Conservation (phyloP, 225 moss, liverwort and hornwort species). For the Physcomitrium patens region DNA sequence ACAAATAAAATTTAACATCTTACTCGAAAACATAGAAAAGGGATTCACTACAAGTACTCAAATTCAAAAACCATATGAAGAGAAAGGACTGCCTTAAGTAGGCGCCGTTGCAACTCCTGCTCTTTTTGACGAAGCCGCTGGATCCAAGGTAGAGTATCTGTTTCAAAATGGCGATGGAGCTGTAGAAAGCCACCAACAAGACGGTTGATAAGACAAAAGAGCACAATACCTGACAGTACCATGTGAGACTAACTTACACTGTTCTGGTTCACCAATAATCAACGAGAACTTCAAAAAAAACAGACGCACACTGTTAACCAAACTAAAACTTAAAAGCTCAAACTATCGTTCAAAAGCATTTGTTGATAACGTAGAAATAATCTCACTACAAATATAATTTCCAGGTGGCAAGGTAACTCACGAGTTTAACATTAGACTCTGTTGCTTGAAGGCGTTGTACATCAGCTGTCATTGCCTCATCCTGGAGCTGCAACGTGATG, state of each 20-base stretch:
- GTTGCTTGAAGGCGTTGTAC: conserved; percentile 89
- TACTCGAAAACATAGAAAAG: not conserved
- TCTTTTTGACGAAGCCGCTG: conserved; percentile 90
- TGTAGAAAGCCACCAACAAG: conserved; percentile 30
- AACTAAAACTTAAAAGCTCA: not conserved
- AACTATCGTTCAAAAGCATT: not conserved
- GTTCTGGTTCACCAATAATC: not conserved
- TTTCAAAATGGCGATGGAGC: conserved; percentile 97
- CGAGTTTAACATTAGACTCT: conserved; percentile 89
- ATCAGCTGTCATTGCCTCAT: conserved; percentile 84
- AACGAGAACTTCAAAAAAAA: not conserved
- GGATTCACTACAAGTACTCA: not conserved
- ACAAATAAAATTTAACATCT: not conserved
- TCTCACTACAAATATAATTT: not conserved
- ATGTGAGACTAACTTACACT: not conserved
- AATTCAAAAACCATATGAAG: not conserved
- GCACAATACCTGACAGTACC: not conserved
- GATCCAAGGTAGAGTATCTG: conserved; percentile 93
- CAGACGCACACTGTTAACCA: not conserved
- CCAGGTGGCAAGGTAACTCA: conserved; percentile 19
- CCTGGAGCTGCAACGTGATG: conserved; percentile 76
- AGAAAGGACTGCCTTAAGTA: conserved; percentile 61
- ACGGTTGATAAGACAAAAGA: conserved; percentile 4
- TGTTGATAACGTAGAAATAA: not conserved
- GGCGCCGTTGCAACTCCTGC: conserved; percentile 88